phyloP scores from a whole-genome alignment of 768 basidiomycete species.

The Panaeolus papilionaceus region DNA sequence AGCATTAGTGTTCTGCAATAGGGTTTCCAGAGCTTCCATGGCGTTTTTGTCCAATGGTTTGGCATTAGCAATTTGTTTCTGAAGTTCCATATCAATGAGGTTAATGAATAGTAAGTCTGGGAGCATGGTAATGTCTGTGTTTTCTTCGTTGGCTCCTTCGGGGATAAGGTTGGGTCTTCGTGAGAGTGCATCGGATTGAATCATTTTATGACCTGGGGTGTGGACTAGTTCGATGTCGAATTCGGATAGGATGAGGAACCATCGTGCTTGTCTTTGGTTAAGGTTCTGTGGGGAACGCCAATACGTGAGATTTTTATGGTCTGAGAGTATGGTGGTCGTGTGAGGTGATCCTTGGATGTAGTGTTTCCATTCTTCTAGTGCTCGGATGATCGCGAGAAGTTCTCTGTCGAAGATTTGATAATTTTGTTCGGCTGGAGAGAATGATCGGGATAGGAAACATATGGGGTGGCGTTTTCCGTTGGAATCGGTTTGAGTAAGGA shows the following conservation, averaged over 20 bases:
- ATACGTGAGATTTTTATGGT: too few species aligned
- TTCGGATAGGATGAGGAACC: too few species aligned
- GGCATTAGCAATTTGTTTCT: neutral
- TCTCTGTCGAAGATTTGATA: slow-evolving; percentile 57
- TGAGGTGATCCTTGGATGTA: neutral
- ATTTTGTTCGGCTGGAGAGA: slow-evolving; percentile 45
- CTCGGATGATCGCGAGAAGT: slow-evolving; percentile 50
- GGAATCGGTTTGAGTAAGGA: slow-evolving; percentile 18
- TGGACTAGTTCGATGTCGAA: too few species aligned
- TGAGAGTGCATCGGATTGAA: too few species aligned
- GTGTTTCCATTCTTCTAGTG: slow-evolving; percentile 35
- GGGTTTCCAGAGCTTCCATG: neutral
- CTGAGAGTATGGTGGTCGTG: too few species aligned
- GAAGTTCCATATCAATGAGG: neutral
- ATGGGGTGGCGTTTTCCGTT: slow-evolving; percentile 36
- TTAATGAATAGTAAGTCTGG: neutral
- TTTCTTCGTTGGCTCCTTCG: too few species aligned
- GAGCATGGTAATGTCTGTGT: slow-evolving; percentile 1
- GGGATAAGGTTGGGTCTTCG: too few species aligned
- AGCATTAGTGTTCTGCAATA: neutral
- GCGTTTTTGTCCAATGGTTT: neutral
- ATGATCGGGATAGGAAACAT: slow-evolving; percentile 41
- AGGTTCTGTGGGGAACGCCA: too few species aligned
- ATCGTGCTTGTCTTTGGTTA: too few species aligned
- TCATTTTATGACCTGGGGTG: too few species aligned